Evolutionary conservation across 371 early-diverging fungal species (phyloP).

Genomic region (Saksenaea oblongispora): DNA sequence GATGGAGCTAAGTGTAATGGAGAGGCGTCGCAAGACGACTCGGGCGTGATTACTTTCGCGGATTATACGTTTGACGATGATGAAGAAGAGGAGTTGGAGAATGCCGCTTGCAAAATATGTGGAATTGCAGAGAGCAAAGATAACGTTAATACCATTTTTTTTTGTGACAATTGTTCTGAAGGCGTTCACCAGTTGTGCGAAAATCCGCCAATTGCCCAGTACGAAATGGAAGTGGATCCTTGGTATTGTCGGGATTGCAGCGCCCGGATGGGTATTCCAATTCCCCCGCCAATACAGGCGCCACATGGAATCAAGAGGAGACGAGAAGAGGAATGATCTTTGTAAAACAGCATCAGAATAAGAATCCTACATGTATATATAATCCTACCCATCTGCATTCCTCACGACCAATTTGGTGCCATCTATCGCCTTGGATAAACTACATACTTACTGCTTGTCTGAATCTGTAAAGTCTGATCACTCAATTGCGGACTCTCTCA

Average conservation of each 20-base stretch:
- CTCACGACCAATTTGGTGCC: background rate
- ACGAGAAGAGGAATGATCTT: constrained; percentile 12
- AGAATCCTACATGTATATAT: background rate
- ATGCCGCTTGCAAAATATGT: constrained; percentile 36
- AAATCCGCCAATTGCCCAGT: constrained; percentile 34
- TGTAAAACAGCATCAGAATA: background rate
- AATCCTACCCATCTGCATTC: background rate
- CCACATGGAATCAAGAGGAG: constrained; percentile 15
- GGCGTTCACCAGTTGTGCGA: constrained; percentile 52
- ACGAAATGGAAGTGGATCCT: constrained; percentile 42
- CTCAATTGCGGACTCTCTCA: too few relatives aligned
- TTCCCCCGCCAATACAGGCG: constrained; percentile 17
- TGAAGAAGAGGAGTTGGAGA: constrained; percentile 20
- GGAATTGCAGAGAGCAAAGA: constrained; percentile 33
- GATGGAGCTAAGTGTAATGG: background rate
- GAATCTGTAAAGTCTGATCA: background rate
- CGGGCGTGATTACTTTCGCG: constrained; percentile 27
- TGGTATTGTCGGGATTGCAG: constrained; percentile 51
- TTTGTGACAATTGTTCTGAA: constrained; percentile 44
- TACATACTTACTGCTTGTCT: background rate
- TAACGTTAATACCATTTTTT: constrained; percentile 43
- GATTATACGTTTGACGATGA: constrained; percentile 43
- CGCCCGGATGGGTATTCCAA: constrained; percentile 23
- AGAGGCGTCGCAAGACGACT: background rate
- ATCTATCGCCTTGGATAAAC: too few relatives aligned